A percentile compares a stretch with the other conserved stretches of the same genome.
Evolutionary conservation across 2,329 filamentous ascomycete species (phyloP).

Genomic region (Stagonosporopsis rhizophila): DNA sequence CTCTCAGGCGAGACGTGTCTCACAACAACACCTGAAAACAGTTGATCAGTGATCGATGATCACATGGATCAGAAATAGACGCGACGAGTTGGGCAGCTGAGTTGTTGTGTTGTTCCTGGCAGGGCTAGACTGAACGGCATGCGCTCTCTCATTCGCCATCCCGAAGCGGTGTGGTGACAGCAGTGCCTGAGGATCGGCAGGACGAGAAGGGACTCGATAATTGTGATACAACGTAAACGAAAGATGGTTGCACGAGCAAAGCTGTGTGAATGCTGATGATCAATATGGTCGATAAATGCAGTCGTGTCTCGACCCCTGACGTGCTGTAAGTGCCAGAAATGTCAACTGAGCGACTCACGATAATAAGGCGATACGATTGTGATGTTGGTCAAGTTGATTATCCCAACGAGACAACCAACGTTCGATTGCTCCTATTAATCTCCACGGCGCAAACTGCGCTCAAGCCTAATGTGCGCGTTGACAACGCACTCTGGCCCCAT

Average conservation of each 20-base stretch:
- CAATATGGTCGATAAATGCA: neutral
- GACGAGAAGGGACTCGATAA: neutral
- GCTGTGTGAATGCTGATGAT: neutral
- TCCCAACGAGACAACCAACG: constrained; percentile 9
- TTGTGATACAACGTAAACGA: neutral
- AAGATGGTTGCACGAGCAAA: neutral
- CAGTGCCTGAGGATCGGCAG: constrained; percentile 13
- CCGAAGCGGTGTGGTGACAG: constrained; percentile 9
- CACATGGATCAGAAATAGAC: constrained; percentile 17
- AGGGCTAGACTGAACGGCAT: constrained; percentile 8
- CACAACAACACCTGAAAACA: constrained; percentile 17
- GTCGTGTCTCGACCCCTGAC: neutral
- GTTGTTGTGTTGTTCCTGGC: constrained; percentile 11
- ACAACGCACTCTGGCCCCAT: constrained; percentile 35
- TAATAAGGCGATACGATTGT: constrained; percentile 2
- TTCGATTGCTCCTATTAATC: constrained; percentile 16
- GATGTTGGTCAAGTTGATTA: constrained; percentile 7
- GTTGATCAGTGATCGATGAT: constrained; percentile 6
- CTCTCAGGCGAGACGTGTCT: constrained; percentile 17
- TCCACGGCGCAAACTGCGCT: constrained; percentile 19
- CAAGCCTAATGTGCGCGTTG: constrained; percentile 36
- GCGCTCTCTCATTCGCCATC: constrained; percentile 9
- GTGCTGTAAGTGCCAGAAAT: neutral
- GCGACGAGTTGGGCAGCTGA: constrained; percentile 20
- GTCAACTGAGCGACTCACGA: constrained; percentile 9